A percentile compares a stretch with the other conserved stretches of the same genome.
phyloP scores from a whole-genome alignment of 176 grass and related monocot species.

The Coix lacrymajobi region DNA sequence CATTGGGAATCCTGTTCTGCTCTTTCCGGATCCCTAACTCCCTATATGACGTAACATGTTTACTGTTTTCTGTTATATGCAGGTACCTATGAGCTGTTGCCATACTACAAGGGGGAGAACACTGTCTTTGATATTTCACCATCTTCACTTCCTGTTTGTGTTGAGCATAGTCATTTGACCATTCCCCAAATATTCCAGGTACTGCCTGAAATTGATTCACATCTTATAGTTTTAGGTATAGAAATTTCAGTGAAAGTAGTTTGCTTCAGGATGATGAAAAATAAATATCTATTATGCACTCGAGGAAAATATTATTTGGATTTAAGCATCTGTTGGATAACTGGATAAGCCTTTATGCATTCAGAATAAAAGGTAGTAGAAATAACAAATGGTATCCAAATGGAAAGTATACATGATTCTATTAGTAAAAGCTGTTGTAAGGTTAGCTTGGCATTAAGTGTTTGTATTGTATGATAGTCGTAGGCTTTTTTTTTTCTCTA shows the following conservation, averaged over 20 bases:
- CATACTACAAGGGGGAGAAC: constrained; percentile 98
- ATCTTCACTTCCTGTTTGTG: constrained; percentile 57
- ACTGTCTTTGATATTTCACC: constrained; percentile 94
- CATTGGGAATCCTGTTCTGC: constrained; percentile 13
- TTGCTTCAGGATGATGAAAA: background rate
- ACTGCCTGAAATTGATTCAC: constrained; percentile 22
- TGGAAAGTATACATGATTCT: background rate
- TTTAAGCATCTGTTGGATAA: background rate
- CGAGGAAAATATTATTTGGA: constrained; percentile 4
- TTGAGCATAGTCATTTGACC: constrained; percentile 67
- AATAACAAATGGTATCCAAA: constrained; percentile 4
- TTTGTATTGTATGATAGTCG: background rate
- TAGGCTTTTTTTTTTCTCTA: background rate
- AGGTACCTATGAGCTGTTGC: constrained; percentile 83
- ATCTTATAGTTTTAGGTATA: background rate
- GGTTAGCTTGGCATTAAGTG: background rate
- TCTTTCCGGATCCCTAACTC: background rate
- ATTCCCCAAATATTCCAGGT: constrained; percentile 93
- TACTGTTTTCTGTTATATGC: constrained; percentile 27
- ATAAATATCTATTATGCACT: background rate
- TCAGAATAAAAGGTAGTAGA: constrained; percentile 4
- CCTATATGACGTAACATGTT: background rate
- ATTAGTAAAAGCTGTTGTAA: background rate
- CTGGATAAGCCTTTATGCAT: constrained; percentile 13
- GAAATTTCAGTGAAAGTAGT: background rate